These are phyloP conservation scores for Tylopilus balloui DNA, from an alignment of 768 basidiomycete genomes.

Conservation along the genomic window DNA sequence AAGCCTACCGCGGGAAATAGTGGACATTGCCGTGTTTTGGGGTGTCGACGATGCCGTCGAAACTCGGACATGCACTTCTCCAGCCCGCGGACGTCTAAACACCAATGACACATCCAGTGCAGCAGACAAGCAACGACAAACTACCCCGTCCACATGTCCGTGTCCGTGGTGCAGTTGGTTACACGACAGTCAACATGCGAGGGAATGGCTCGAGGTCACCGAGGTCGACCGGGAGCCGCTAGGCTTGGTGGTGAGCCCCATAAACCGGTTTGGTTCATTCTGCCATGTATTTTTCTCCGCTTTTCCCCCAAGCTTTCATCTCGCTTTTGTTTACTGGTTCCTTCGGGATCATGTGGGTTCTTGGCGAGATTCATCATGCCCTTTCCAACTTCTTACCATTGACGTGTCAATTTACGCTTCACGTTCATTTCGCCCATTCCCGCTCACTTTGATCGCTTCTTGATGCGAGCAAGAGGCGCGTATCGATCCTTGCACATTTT, in stretches of 20 bases:
- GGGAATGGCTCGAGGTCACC: conserved; percentile 32
- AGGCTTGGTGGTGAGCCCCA: conserved; percentile 27
- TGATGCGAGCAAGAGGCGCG: conserved; percentile 13
- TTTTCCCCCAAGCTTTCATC: conserved; percentile 7
- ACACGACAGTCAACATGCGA: conserved; percentile 30
- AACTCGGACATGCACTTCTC: conserved; percentile 14
- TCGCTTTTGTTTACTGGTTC: conserved; percentile 4
- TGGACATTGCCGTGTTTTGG: conserved; percentile 67
- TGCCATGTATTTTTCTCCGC: background rate
- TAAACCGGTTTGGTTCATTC: conserved; percentile 5
- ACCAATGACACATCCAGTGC: conserved; percentile 7
- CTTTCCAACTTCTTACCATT: conserved; percentile 4
- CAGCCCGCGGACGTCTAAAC: conserved; percentile 12
- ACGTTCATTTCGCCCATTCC: conserved; percentile 3
- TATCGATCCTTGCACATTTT: conserved; percentile 6
- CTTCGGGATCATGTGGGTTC: conserved; percentile 13
- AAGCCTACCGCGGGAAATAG: conserved; percentile 48
- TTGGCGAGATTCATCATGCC: conserved; percentile 3
- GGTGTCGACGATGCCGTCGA: conserved; percentile 24
- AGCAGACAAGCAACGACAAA: background rate
- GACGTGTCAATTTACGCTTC: conserved; percentile 6
- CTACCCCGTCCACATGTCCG: conserved; percentile 8
- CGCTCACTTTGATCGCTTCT: conserved; percentile 8
- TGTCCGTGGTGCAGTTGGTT: conserved; percentile 20
- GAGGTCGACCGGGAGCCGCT: conserved; percentile 27